Base-by-base conservation (phyloP, 2,329 filamentous ascomycete species). In the Penicillium griseofulvum region DNA sequence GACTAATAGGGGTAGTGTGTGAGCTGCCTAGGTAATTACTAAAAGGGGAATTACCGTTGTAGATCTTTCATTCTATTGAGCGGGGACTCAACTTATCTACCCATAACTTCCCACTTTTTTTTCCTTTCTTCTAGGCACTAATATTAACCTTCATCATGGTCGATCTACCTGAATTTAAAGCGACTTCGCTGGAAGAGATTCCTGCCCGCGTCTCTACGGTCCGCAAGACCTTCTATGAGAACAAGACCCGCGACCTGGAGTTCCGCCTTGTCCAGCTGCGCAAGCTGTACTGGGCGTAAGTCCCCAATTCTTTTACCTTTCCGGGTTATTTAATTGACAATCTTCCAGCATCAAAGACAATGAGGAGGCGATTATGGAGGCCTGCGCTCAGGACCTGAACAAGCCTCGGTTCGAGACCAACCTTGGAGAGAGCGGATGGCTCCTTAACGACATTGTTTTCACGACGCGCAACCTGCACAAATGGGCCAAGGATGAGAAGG, bases 261-360 rank as follows among this genome's bases (percentile, higher is more conserved):
- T 97, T 88, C 78, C 87, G 94, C 60, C 80, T 92, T 60, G 81
- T 85, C 52, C 94, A 97, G 81, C 85, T 99, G 58, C 88, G 92
- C 65, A 93, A 91, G 81, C 86, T 97, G 54, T 97, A 96, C 80
- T 97, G 94, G 94, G 91, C 84, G 79, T 81, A 63, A 74, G 74
- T 69, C 19, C 5, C 22, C n/a, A 11, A 16, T 31, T 28, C 11
- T 19, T 11, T 24, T 19, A 0, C 10, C n/a, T 12, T 36, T 12
- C n/a, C 2, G 5, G 5, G 14, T 28, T 28, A 28, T 7, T 38
- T 2, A 6, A 51, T 29, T 55, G 44, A 63, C 60, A 19, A 6
- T 22, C 14, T 53, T 19, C 52, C 52, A 81, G 79, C 8, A 74
- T 97, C 63, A 86, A 86, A 62, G 93, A 97, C 79, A 87, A 90